Evolutionary conservation across 305 asterid genomes (phyloP).

Genomic region (Fraxinus ornus): DNA sequence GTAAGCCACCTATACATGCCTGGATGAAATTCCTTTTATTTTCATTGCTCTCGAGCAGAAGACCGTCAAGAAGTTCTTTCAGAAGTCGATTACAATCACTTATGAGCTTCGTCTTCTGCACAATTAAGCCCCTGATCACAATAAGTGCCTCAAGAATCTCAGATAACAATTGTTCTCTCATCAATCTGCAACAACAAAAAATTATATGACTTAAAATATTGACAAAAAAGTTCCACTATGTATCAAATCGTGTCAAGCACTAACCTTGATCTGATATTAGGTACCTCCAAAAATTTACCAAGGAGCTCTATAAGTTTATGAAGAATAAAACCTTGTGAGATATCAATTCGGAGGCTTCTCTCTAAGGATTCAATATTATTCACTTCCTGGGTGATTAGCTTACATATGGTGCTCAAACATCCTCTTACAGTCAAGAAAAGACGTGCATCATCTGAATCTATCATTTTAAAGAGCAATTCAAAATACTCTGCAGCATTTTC

Average conservation of each 20-base stretch:
- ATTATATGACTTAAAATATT: slow-evolving; percentile 8
- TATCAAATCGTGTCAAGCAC: slow-evolving; percentile 20
- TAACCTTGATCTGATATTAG: slow-evolving; percentile 90
- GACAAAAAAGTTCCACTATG: slow-evolving; percentile 4
- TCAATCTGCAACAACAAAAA: slow-evolving; percentile 64
- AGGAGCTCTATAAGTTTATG: slow-evolving; percentile 98
- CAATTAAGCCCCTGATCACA: slow-evolving; percentile 93
- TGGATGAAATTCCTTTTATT: slow-evolving; percentile 92
- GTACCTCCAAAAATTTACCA: slow-evolving; percentile 95
- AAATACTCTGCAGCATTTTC: slow-evolving; percentile 98
- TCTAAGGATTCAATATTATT: slow-evolving; percentile 81
- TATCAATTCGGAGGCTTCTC: slow-evolving; percentile 97
- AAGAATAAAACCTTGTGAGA: slow-evolving; percentile 97
- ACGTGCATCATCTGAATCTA: slow-evolving; percentile 93
- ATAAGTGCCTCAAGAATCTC: slow-evolving; percentile 97
- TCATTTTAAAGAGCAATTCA: slow-evolving; percentile 91
- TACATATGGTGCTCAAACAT: slow-evolving; percentile 73
- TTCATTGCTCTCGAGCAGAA: slow-evolving; percentile 89
- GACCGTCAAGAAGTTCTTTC: slow-evolving; percentile 93
- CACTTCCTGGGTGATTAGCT: slow-evolving; percentile 82
- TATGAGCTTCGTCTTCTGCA: slow-evolving; percentile 92
- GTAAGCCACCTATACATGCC: slow-evolving; percentile 95
- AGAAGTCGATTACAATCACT: slow-evolving; percentile 89
- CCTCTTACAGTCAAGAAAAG: slow-evolving; percentile 94
- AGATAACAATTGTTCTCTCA: slow-evolving; percentile 81